These are phyloP conservation scores for Tuber umbilicatum DNA, from an alignment of 495 filamentous ascomycete genomes.

Conservation along the genomic window DNA sequence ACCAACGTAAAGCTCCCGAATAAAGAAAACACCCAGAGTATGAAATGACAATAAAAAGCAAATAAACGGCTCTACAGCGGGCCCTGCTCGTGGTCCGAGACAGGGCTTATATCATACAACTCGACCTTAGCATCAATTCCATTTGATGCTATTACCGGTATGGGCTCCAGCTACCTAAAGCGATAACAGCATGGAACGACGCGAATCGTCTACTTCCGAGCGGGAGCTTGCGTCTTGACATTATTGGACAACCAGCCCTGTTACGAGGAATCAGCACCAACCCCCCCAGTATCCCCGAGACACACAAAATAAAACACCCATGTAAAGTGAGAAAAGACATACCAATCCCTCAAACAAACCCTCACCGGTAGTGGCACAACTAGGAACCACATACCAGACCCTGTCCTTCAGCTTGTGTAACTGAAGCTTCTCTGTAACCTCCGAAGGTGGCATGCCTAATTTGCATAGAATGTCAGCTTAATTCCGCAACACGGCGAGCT, in stretches of 20 bases:
- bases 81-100: constrained; percentile 40
- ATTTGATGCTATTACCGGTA: constrained; percentile 9
- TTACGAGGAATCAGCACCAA: constrained; percentile 19
- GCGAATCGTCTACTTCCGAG: constrained; percentile 42
- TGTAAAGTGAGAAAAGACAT: constrained; percentile 41
- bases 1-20: constrained; percentile 24
- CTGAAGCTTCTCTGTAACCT: constrained; percentile 78
- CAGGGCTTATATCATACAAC: constrained; percentile 20
- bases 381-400: constrained; percentile 93
- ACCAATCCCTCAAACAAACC: constrained; percentile 90
- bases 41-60: constrained; percentile 30
- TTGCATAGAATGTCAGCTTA: constrained; percentile 18
- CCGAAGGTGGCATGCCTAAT: constrained; percentile 75
- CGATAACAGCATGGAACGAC: background rate
- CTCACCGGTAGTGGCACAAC: constrained; percentile 87
- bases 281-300: background rate
- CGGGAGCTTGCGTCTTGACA: constrained; percentile 65
- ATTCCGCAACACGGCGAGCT: constrained; percentile 6
- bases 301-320: background rate
- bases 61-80: constrained; percentile 32
- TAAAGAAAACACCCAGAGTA: constrained; percentile 26
- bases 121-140: constrained; percentile 6
- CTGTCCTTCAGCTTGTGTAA: constrained; percentile 81
- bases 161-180: background rate
- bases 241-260: constrained; percentile 89